These are phyloP conservation scores for Cucurbita maxima DNA, from an alignment of 306 rosid genomes.

Conservation along the genomic window DNA sequence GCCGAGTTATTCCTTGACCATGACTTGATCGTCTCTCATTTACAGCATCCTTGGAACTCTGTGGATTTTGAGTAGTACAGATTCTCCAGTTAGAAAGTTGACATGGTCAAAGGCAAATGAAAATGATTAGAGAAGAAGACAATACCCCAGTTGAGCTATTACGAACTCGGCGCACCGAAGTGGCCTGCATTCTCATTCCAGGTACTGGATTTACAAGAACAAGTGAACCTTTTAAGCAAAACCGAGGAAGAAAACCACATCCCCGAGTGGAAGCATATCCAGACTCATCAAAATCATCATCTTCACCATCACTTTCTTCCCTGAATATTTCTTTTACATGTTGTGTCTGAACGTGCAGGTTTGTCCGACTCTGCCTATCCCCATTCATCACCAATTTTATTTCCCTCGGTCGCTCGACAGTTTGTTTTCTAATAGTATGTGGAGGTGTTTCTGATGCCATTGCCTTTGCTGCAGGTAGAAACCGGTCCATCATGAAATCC, in stretches of 20 bases:
- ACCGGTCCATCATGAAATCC: constrained; percentile 75
- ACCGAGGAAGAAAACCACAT: constrained; percentile 48
- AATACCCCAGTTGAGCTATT: constrained; percentile 16
- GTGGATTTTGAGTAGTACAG: constrained; percentile 16
- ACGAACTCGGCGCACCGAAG: constrained; percentile 22
- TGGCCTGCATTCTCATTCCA: constrained; percentile 34
- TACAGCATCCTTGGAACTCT: constrained; percentile 26
- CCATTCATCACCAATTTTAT: constrained; percentile 15
- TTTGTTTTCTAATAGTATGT: constrained; percentile 31
- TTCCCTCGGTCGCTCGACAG: constrained; percentile 34
- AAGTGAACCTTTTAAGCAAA: constrained; percentile 17
- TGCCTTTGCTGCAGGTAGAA: constrained; percentile 85
- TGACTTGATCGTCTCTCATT: constrained; percentile 12
- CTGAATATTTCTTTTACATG: constrained; percentile 15
- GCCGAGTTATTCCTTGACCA: background rate
- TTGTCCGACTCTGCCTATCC: constrained; percentile 18
- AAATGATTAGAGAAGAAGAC: background rate
- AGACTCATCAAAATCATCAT: constrained; percentile 18
- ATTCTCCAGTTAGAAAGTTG: constrained; percentile 14
- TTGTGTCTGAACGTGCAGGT: constrained; percentile 20
- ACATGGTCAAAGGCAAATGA: background rate
- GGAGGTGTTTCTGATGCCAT: constrained; percentile 52
- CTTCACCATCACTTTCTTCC: constrained; percentile 40
- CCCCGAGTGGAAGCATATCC: constrained; percentile 17
- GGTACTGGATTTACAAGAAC: constrained; percentile 39